These are phyloP conservation scores for Camellia lanceoleosa DNA, from an alignment of 148 eudicot genomes.

Conservation along the genomic window DNA sequence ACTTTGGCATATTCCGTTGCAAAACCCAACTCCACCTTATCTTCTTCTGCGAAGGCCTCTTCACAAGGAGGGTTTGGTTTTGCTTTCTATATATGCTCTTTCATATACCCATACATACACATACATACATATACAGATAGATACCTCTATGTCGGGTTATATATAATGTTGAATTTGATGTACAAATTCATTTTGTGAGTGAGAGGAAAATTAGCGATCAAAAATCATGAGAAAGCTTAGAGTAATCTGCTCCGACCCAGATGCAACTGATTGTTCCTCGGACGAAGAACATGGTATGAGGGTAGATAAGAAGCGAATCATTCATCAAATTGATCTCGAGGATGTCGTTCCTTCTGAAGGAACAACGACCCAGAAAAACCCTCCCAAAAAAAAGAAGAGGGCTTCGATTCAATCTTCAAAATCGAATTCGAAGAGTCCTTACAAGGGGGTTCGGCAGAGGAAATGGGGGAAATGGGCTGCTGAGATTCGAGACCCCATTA, in stretches of 20 bases:
- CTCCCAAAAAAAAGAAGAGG: neutral
- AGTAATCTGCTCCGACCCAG: conserved; percentile 57
- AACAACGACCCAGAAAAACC: neutral
- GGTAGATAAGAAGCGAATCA: conserved; percentile 24
- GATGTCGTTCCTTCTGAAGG: neutral
- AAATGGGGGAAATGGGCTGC: conserved; percentile 9
- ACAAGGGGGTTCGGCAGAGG: conserved; percentile 3
- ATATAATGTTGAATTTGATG: too few relatives aligned
- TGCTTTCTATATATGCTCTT: too few relatives aligned
- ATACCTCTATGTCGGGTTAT: too few relatives aligned
- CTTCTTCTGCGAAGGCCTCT: too few relatives aligned
- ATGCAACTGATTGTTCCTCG: conserved; percentile 64
- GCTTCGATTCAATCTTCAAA: neutral
- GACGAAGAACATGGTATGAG: conserved; percentile 39
- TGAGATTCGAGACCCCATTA: conserved; percentile 2
- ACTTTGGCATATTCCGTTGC: too few relatives aligned
- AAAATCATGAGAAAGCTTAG: conserved; percentile 39
- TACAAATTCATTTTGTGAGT: too few relatives aligned
- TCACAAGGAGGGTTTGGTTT: too few relatives aligned
- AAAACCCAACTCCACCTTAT: too few relatives aligned
- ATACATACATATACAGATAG: too few relatives aligned
- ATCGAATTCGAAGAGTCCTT: neutral
- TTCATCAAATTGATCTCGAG: conserved; percentile 3
- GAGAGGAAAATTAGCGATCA: too few relatives aligned
- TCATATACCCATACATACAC: too few relatives aligned